Base-by-base conservation (phyloP, 2,329 filamentous ascomycete genomes). In the Fusarium tjaetaba region DNA sequence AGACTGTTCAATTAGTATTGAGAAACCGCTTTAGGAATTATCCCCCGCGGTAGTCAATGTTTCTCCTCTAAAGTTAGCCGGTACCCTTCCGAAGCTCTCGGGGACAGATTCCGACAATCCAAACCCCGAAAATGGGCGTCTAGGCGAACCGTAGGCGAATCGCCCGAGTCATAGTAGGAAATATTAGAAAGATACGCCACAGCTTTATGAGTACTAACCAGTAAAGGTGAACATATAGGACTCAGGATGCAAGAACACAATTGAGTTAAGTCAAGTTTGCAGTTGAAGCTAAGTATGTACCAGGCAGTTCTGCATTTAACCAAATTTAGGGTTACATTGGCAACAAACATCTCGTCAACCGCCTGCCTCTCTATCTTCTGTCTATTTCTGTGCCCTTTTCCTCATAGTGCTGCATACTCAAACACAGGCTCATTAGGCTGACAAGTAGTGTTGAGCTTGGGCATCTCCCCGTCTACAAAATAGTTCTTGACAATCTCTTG, bases 171-270 rank as follows among this genome's bases (percentile, higher is more conserved):
- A 8, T 4, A 16, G 13, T 4, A 6, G 7, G 4, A 20, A 36
- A 6, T 13, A 48, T 28, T 22, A 18, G 34, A 36, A 4, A 28
- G n/a, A 16, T 16, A 14, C 11, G 42, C 16, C 18, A 28, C 6
- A 22, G 20, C 3, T 7, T 10, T n/a, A 8, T 41, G 4, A n/a
- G 13, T 41, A n/a, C 7, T 15, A 10, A 4, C 10, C 4, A 16
- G 2, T 4, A 11, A n/a, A 24, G 28, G 15, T 8, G 4, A 20
- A 11, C 4, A 15, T 3, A 28, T n/a, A 16, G 7, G 10, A 14
- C 0, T 22, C 15, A 7, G 9, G 0, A 24, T 2, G 3, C 13
- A 16, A 18, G 5, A 28, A 10, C 4, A 28, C 5, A 18, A 26
- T 6, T 3, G 2, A 5, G 10, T 11, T 7, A 5, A 53, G 11